Conservation (phyloP, 2,329 filamentous ascomycete genomes). For the Fusarium verrucosum region DNA sequence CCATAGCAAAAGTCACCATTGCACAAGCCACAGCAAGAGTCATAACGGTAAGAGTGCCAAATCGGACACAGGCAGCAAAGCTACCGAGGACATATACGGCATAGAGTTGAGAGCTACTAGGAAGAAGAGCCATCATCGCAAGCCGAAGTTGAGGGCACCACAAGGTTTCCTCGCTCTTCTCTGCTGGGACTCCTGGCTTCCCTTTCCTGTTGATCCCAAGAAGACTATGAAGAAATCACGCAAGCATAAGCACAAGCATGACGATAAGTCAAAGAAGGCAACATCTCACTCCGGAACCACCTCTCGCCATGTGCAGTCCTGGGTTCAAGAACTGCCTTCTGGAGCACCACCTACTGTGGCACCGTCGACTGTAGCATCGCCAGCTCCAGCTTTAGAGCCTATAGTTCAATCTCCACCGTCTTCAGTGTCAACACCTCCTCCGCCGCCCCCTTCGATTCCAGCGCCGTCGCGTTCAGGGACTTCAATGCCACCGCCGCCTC, state of each 20-base stretch:
- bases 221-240: neutral
- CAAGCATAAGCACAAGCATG: conserved; percentile 1
- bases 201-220: neutral
- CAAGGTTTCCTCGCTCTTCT: neutral
- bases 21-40: neutral
- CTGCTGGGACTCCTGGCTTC: neutral
- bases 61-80: neutral
- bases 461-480: too few species aligned
- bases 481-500: neutral
- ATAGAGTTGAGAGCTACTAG: neutral
- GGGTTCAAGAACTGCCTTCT: neutral
- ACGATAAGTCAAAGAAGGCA: neutral
- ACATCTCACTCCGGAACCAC: neutral
- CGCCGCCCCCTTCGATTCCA: neutral
- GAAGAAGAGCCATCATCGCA: neutral
- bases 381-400: neutral
- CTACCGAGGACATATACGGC: neutral
- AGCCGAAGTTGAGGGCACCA: neutral
- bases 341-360: neutral
- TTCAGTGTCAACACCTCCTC: neutral
- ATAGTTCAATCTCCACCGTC: neutral
- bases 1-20: neutral
- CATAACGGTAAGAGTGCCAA: neutral
- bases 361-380: neutral
- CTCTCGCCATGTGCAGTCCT: neutral